Base-by-base conservation (phyloP, 2,329 filamentous ascomycete species). In the Apiospora kogelbergensis region DNA sequence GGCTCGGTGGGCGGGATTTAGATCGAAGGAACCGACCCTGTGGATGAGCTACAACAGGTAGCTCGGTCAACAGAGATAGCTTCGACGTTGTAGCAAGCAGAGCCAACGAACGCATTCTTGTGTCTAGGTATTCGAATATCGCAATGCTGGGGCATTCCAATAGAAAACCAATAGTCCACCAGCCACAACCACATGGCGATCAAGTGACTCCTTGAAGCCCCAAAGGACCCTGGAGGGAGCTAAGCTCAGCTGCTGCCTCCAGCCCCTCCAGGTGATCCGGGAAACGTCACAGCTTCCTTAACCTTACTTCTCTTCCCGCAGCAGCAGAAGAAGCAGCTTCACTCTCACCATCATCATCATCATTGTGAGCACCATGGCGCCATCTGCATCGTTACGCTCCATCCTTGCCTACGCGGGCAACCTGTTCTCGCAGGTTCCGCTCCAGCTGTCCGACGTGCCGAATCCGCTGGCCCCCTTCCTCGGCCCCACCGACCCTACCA, bases 401-500 rank as follows among this genome's bases (percentile, higher is more conserved):
- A 70, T 77, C 46, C 66, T 81, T 69, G 74, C 78, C 13, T 78
- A 79, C 68, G 77, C 78, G 48, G 76, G 75, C 72, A 77, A 74
- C 72, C 70, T 82, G 44, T 37, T 81, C 66, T 77, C 78, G 15
- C 80, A 80, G 68, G 42, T 78, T 9, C 76, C 78, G 2, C 70
- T 79, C 30, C 72, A 44, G 70, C 60, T 75, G 53, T 68, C 71
- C 65, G 73, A 71, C 69, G 40, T 74, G 46, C 71, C 75, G 45
- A 75, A 73, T 48, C 74, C 75, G 11, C 65, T 76, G 57, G 72
- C 68, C 67, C 68, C 70, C 69, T 46, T 70, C 70, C 57, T 30
- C 69, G 71, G 68, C 68, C 72, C 72, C 24, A 48, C 73, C 48
- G 53, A 68, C 63, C 46, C 11, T 48, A 68, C 67, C 68, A 46